phyloP scores from a whole-genome alignment of 225 moss, liverwort and hornwort species.

The Neckera pumila region DNA sequence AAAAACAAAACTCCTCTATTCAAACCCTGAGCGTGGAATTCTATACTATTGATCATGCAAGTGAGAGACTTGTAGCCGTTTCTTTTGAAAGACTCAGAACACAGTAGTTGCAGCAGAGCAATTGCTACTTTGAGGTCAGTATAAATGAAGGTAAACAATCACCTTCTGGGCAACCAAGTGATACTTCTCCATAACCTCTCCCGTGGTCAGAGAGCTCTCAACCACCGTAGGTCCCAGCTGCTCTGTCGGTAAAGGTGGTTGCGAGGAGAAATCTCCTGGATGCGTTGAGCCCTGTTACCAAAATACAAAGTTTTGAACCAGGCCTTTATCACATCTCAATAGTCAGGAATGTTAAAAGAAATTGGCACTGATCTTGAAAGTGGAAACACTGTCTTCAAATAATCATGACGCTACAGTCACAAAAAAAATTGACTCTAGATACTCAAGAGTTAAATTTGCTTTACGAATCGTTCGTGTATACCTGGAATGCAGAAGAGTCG shows the following conservation, averaged over 20 bases:
- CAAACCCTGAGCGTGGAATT: neutral
- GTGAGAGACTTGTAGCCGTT: neutral
- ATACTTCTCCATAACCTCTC: conserved; percentile 94
- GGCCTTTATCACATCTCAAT: neutral
- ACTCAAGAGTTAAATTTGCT: neutral
- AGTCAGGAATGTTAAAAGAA: neutral
- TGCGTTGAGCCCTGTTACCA: conserved; percentile 31
- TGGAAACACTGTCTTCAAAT: neutral
- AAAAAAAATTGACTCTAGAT: neutral
- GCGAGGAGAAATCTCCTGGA: conserved; percentile 31
- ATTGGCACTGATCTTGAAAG: neutral
- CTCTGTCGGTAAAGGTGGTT: conserved; percentile 44
- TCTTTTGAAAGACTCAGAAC: neutral
- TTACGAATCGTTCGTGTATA: neutral
- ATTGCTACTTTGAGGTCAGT: neutral
- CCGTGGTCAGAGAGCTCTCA: conserved; percentile 74
- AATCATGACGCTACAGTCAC: neutral
- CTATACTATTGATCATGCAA: neutral
- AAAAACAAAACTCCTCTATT: neutral
- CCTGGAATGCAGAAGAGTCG: conserved; percentile 50
- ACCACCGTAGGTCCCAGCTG: conserved; percentile 39
- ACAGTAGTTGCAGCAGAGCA: neutral
- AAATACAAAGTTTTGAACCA: neutral
- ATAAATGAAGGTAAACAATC: neutral
- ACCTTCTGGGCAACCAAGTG: conserved; percentile 88